Conservation (phyloP, 345 rosid genomes). For the Salix exigua region DNA sequence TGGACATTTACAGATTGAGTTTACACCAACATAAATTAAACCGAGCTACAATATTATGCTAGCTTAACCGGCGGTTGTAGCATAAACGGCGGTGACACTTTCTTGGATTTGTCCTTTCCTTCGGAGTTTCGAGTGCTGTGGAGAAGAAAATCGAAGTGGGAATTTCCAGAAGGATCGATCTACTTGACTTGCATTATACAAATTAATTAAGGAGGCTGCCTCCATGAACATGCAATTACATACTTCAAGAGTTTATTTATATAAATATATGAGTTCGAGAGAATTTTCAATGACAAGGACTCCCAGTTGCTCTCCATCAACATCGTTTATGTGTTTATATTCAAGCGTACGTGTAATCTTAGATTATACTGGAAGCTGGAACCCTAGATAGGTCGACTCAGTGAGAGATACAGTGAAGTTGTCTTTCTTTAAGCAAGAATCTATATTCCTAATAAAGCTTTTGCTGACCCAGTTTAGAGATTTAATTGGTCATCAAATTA, state of each 20-base stretch:
- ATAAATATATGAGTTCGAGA: not conserved
- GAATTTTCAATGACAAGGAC: conserved; percentile 43
- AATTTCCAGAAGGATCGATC: conserved; percentile 23
- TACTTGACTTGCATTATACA: conserved; percentile 16
- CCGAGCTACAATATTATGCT: not conserved
- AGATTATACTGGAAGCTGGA: conserved; percentile 22
- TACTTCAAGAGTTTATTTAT: not conserved
- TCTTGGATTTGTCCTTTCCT: not conserved
- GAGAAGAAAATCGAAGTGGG: conserved; percentile 6
- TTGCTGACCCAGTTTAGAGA: conserved; percentile 25
- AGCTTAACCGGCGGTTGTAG: not conserved
- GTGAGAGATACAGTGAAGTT: not conserved
- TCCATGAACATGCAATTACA: not conserved
- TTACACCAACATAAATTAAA: not conserved
- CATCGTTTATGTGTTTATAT: not conserved
- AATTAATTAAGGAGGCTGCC: not conserved
- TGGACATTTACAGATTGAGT: too few relatives aligned
- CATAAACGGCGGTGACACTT: conserved; percentile 6
- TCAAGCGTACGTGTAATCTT: not conserved
- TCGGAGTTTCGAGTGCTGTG: conserved; percentile 2
- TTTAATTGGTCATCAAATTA: conserved; percentile 19
- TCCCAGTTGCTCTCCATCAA: not conserved
- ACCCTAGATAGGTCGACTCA: conserved; percentile 14
- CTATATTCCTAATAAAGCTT: conserved; percentile 17
- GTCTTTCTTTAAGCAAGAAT: conserved; percentile 16